Percentiles rank a stretch among this genome's conserved stretches.
phyloP scores from a whole-genome alignment of 148 eudicot genomes.

The Nepenthes mirabilis region DNA sequence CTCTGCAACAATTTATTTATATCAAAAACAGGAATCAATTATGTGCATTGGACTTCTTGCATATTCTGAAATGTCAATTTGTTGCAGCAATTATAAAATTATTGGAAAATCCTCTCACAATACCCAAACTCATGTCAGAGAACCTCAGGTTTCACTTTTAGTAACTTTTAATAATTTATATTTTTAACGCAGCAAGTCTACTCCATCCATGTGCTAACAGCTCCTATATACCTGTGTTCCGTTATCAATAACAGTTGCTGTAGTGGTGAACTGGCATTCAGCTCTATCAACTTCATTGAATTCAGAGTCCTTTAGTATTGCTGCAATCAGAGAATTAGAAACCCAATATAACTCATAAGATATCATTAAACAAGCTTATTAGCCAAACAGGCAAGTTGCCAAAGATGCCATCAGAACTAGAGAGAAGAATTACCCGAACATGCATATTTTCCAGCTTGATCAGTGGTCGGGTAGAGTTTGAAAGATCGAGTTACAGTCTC shows the following conservation, averaged over 20 bases:
- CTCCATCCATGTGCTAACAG: background rate
- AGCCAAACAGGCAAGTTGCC: background rate
- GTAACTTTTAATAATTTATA: too few species aligned
- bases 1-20: slow-evolving; percentile 19
- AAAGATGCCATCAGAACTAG: slow-evolving; percentile 1
- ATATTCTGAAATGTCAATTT: too few species aligned
- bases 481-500: slow-evolving; percentile 54
- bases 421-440: slow-evolving; percentile 45
- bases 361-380: background rate
- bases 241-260: slow-evolving; percentile 73
- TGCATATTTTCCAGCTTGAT: slow-evolving; percentile 76
- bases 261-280: slow-evolving; percentile 93
- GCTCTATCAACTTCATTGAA: slow-evolving; percentile 88
- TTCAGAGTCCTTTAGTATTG: slow-evolving; percentile 80
- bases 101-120: too few species aligned
- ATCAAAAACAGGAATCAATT: too few species aligned
- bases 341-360: slow-evolving; percentile 1
- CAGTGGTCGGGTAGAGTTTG: slow-evolving; percentile 57
- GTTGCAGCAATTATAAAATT: too few species aligned
- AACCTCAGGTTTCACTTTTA: too few species aligned
- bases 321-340: slow-evolving; percentile 25
- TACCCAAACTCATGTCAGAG: too few species aligned
- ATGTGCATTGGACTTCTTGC: too few species aligned
- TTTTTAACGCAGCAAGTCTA: background rate
- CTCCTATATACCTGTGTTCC: slow-evolving; percentile 68